A percentile compares a stretch with the other conserved stretches of the same genome.
Conservation (phyloP, 306 rosid genomes). For the Lupinus albus region DNA sequence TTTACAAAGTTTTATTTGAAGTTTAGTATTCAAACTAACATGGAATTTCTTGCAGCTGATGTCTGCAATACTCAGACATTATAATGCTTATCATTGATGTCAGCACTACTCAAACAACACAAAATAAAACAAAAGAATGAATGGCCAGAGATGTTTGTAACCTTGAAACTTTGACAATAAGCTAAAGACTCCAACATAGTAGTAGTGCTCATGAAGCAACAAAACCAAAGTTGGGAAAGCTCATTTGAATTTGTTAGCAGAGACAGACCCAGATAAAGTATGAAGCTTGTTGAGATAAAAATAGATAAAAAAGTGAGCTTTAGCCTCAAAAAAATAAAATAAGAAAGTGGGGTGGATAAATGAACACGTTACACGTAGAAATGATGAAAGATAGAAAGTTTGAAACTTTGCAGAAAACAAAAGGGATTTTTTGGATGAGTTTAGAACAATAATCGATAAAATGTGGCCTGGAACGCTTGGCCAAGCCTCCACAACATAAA, state of each 20-base stretch:
- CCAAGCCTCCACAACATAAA: too few species aligned
- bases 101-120: conserved; percentile 3
- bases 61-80: background rate
- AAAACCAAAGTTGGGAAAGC: conserved; percentile 47
- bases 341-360: conserved; percentile 53
- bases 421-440: too few species aligned
- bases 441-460: too few species aligned
- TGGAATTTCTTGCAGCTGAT: background rate
- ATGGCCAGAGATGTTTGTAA: conserved; percentile 16
- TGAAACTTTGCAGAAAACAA: conserved; percentile 9
- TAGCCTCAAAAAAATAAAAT: conserved; percentile 34
- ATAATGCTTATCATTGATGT: conserved; percentile 1
- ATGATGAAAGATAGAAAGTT: conserved; percentile 11
- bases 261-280: conserved; percentile 33
- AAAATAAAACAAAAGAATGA: background rate
- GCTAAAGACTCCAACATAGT: conserved; percentile 69
- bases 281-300: conserved; percentile 26
- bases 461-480: too few species aligned
- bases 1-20: too few species aligned
- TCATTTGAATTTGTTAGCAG: conserved; percentile 43
- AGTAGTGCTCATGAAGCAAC: conserved; percentile 51
- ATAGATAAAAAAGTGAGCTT: conserved; percentile 20
- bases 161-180: conserved; percentile 73
- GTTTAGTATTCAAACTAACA: background rate
- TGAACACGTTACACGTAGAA: conserved; percentile 55